Percentiles rank a stretch among this genome's conserved stretches.
Conservation (phyloP, 495 filamentous ascomycete species). For the Annulohypoxylon nitens region DNA sequence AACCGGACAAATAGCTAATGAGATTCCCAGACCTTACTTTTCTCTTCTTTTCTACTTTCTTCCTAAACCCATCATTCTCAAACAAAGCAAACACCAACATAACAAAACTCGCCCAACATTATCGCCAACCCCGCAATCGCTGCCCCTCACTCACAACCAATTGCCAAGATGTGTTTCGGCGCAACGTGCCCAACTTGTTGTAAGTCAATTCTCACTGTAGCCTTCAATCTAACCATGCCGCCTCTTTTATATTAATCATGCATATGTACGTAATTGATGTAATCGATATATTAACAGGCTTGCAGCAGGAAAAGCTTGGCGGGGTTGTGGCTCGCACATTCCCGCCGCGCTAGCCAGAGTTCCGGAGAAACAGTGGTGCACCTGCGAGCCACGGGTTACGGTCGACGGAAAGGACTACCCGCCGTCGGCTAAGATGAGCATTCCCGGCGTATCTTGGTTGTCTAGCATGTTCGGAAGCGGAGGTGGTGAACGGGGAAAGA, state of each 20-base stretch:
- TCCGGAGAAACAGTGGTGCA: constrained; percentile 69
- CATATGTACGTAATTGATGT: not conserved
- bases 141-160: constrained; percentile 14
- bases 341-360: constrained; percentile 70
- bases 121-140: constrained; percentile 7
- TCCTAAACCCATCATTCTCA: constrained; percentile 16
- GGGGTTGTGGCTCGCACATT: constrained; percentile 75
- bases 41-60: constrained; percentile 15
- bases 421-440: constrained; percentile 64
- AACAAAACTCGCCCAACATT: not conserved
- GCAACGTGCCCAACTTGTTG: constrained; percentile 58
- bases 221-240: not conserved
- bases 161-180: constrained; percentile 55
- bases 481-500: constrained; percentile 25
- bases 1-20: not conserved
- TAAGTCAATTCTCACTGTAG: constrained; percentile 37
- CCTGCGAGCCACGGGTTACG: constrained; percentile 70
- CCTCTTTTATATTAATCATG: not conserved
- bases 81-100: constrained; percentile 14
- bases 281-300: constrained; percentile 9
- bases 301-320: constrained; percentile 74
- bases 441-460: constrained; percentile 47
- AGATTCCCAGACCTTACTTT: not conserved
- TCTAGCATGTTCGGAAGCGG: constrained; percentile 45
- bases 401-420: constrained; percentile 72